Conservation (phyloP, 2,329 filamentous ascomycete species). For the Fusarium buharicum region DNA sequence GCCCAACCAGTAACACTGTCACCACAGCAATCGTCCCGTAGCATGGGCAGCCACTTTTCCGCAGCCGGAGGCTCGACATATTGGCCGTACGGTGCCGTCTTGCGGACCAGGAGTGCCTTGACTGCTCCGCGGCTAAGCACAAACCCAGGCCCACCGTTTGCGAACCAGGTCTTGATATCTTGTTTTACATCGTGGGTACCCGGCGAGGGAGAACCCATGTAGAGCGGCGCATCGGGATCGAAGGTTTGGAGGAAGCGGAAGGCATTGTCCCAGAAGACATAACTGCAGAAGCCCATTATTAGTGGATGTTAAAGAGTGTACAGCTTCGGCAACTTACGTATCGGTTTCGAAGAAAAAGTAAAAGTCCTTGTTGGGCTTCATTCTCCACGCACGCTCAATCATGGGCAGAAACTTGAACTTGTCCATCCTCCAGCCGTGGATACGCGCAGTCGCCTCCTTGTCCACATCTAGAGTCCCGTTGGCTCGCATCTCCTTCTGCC, state of each 20-base stretch:
- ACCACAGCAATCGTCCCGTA: slow-evolving; percentile 62
- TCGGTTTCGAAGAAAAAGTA: slow-evolving; percentile 68
- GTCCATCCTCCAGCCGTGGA: slow-evolving; percentile 63
- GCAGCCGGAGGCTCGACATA: slow-evolving; percentile 53
- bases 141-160: slow-evolving; percentile 61
- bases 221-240: slow-evolving; percentile 56
- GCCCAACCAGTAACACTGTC: slow-evolving; percentile 63
- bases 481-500: slow-evolving; percentile 51
- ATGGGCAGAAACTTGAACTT: slow-evolving; percentile 68
- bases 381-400: slow-evolving; percentile 61
- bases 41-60: slow-evolving; percentile 54
- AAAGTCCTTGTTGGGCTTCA: slow-evolving; percentile 61
- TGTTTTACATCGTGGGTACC: slow-evolving; percentile 48
- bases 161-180: slow-evolving; percentile 55
- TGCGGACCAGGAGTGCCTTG: slow-evolving; percentile 52
- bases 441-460: slow-evolving; percentile 46
- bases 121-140: slow-evolving; percentile 58
- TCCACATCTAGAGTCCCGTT: slow-evolving; percentile 49
- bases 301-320: not conserved
- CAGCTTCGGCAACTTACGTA: slow-evolving; percentile 53
- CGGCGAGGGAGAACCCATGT: slow-evolving; percentile 61
- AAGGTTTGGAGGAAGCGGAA: slow-evolving; percentile 62
- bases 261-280: slow-evolving; percentile 54
- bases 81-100: slow-evolving; percentile 48
- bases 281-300: slow-evolving; percentile 28